Evolutionary conservation across 352 stramenopile genomes (phyloP).

Genomic region (Chloridella minuta): DNA sequence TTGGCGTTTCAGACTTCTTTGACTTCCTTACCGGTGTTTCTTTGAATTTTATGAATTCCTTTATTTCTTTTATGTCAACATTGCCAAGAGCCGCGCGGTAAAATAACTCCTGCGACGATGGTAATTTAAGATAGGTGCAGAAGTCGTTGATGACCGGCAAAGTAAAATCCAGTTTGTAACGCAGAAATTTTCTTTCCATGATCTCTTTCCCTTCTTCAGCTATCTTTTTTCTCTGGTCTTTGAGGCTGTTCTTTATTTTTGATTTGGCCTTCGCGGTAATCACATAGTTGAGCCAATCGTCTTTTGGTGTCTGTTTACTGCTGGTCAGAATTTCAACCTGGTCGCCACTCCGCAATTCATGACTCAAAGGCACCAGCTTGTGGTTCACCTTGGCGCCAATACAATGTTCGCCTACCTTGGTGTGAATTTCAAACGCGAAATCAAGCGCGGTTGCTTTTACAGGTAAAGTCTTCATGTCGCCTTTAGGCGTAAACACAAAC

Average conservation of each 20-base stretch:
- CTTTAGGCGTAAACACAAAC: not conserved
- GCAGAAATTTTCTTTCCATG: not conserved
- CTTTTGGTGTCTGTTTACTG: not conserved
- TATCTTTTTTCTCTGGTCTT: not conserved
- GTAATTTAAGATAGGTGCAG: not conserved
- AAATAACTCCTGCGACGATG: not conserved
- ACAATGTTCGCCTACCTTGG: not conserved
- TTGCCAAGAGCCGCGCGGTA: not conserved
- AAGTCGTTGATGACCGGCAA: not conserved
- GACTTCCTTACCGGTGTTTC: not conserved
- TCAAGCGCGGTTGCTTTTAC: not conserved
- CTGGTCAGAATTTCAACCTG: not conserved
- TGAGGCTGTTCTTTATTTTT: not conserved
- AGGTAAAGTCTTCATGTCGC: not conserved
- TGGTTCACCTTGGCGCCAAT: not conserved
- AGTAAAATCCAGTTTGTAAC: not conserved
- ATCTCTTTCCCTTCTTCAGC: not conserved
- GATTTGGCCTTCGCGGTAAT: not conserved
- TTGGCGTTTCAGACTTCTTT: not conserved
- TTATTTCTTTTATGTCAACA: not conserved
- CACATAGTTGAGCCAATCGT: not conserved
- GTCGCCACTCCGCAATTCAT: not conserved
- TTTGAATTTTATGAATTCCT: not conserved
- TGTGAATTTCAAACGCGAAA: not conserved
- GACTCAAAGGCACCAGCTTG: not conserved